Base-by-base conservation (phyloP, 495 filamentous ascomycete species). In the Xylaria cubensis region DNA sequence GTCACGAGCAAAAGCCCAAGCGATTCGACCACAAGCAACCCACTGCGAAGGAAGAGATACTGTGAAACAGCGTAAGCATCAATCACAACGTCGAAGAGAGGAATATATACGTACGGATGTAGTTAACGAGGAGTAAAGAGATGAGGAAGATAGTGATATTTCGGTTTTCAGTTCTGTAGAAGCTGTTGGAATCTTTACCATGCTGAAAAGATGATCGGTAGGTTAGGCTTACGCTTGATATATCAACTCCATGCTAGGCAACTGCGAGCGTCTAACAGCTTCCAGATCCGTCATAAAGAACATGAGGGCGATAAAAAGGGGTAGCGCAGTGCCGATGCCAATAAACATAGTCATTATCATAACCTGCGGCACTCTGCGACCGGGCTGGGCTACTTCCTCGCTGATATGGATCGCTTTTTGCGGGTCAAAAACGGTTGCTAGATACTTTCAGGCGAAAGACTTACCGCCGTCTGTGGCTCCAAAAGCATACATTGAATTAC, bases 1-100 rank as follows among this genome's bases (percentile, higher is more conserved):
- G 65, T 82, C 82, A 59, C 82, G 72, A 0, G 82, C 75, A 53
- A 84, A 82, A 3, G 82, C 80, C 81, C 82, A 84, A 13, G 78
- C 74, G 58, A 83, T 72, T 4, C 82, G 75, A 41, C 82, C 80
- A n/a, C 67, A 64, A 2, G 76, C 73, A 2, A 58, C 55, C 55
- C 55, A 58, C n/a, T 58, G 55, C 2, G 55, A 58, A 34, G 55
- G 55, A 12, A 58, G 29, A 19, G 55, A 58, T 5, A 58, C 55
- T 58, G 17, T 58, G 17, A 34, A 29, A 19, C 29, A 4, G 3
- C 0, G 19, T 58, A 2, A 58, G 55, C 6, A 34, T 53, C 0
- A 3, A 9, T 24, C 9, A 53, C 10, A 0, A 13, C 21, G 8
- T 7, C 26, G 2, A 7, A 58, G 8, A 15, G 26, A 58, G 55